Evolutionary conservation across 1,284 basidiomycete genomes (phyloP).

Genomic region (Cutaneotrichosporon mucoides): DNA sequence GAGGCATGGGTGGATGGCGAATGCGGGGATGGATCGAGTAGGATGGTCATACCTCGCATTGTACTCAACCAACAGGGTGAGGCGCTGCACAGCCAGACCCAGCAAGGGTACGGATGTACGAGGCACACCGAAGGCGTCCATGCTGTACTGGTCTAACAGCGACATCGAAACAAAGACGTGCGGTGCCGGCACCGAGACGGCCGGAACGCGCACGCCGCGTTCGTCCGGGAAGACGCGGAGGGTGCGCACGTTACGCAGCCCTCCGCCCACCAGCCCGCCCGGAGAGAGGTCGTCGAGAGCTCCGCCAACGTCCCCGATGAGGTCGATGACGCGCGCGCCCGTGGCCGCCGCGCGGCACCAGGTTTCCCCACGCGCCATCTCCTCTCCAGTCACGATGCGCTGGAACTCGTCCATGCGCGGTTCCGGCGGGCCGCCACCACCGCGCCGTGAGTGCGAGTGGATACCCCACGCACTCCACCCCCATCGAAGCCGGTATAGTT

Average conservation of each 20-base stretch:
- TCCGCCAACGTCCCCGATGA: background rate
- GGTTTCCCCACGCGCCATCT: background rate
- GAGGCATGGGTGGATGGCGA: too few relatives aligned
- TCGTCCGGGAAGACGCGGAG: background rate
- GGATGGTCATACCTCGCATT: background rate
- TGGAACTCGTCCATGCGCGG: background rate
- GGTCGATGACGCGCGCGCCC: background rate
- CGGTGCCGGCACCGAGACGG: background rate
- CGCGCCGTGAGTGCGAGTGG: background rate
- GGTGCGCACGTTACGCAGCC: background rate
- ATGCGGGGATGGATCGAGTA: too few relatives aligned
- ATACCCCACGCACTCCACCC: background rate
- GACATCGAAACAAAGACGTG: background rate
- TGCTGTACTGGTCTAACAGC: background rate
- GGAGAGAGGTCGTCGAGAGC: background rate
- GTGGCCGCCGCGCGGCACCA: background rate
- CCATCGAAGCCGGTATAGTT: background rate
- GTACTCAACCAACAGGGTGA: background rate
- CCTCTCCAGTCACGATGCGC: background rate
- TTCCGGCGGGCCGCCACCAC: too few relatives aligned
- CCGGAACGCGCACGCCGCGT: background rate
- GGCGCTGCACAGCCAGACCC: background rate
- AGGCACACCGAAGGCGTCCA: too few relatives aligned
- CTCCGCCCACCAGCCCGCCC: background rate
- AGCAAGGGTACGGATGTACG: too few relatives aligned